phyloP scores from a whole-genome alignment of 768 basidiomycete genomes.

The Phaeotremella fagi region DNA sequence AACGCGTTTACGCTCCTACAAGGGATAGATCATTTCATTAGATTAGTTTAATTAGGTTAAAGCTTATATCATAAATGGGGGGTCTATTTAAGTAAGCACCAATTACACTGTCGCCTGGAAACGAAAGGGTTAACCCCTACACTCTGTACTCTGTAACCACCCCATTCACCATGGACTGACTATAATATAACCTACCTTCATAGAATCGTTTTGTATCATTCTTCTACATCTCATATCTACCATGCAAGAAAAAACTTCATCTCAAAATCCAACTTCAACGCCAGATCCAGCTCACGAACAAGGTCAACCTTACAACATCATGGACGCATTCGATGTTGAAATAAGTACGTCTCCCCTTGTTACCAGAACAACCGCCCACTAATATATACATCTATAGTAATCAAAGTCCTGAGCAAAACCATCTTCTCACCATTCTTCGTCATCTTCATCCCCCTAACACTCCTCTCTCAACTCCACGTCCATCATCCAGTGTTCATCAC shows the following conservation, averaged over 20 bases:
- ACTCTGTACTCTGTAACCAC: too few species aligned
- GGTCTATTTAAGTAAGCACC: too few species aligned
- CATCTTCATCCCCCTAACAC: constrained; percentile 71
- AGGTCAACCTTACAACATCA: background rate
- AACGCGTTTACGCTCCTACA: too few species aligned
- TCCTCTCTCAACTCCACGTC: constrained; percentile 62
- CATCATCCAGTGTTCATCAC: constrained; percentile 55
- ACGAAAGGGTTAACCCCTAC: background rate
- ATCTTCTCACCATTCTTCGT: constrained; percentile 83
- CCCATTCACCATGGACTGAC: too few species aligned
- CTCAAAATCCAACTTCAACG: background rate
- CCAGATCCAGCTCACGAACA: background rate
- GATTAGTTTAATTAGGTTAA: too few species aligned
- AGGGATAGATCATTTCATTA: too few species aligned
- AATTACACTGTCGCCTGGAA: background rate
- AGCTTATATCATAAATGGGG: too few species aligned
- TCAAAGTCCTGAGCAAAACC: constrained; percentile 74
- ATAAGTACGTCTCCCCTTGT: background rate
- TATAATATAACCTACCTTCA: too few species aligned
- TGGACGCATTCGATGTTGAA: background rate
- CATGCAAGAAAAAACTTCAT: background rate
- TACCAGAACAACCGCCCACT: background rate
- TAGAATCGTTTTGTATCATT: background rate
- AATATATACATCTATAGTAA: constrained; percentile 51
- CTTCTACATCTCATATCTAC: background rate